Conservation (phyloP, 2,329 filamentous ascomycete species). For the Cladosporium sp. region DNA sequence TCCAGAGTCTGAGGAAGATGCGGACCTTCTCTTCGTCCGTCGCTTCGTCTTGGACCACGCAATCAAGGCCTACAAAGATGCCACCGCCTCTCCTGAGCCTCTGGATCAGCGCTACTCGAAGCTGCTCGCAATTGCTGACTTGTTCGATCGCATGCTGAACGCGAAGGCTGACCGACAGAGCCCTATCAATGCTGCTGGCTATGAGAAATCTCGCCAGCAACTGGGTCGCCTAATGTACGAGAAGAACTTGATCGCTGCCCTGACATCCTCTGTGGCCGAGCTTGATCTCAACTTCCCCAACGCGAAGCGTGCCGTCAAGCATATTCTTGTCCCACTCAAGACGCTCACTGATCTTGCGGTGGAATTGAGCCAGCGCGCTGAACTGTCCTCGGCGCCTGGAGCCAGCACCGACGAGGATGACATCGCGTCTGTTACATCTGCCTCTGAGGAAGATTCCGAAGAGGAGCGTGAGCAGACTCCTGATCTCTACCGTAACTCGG, state of each 20-base stretch:
- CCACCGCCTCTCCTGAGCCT: slow-evolving; percentile 73
- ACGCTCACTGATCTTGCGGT: slow-evolving; percentile 85
- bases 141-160: slow-evolving; percentile 90
- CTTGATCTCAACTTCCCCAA: slow-evolving; percentile 93
- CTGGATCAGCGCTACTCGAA: slow-evolving; percentile 84
- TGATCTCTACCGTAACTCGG: slow-evolving; percentile 94
- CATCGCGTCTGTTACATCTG: slow-evolving; percentile 80
- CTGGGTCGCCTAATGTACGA: slow-evolving; percentile 96
- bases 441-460: slow-evolving; percentile 64
- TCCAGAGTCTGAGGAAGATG: slow-evolving; percentile 71
- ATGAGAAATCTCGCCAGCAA: slow-evolving; percentile 67
- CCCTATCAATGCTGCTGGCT: slow-evolving; percentile 18
- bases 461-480: slow-evolving; percentile 80
- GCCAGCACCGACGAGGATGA: slow-evolving; percentile 77
- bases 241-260: slow-evolving; percentile 86
- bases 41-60: slow-evolving; percentile 94
- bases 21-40: slow-evolving; percentile 85
- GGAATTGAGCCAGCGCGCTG: slow-evolving; percentile 76
- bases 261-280: slow-evolving; percentile 91
- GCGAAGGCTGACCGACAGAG: slow-evolving; percentile 63
- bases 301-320: slow-evolving; percentile 92
- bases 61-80: slow-evolving; percentile 87
- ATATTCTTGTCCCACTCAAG: slow-evolving; percentile 87
- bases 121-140: slow-evolving; percentile 81
- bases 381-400: slow-evolving; percentile 62